phyloP scores from a whole-genome alignment of 371 early-diverging fungal species.

The Mortierella sp. region DNA sequence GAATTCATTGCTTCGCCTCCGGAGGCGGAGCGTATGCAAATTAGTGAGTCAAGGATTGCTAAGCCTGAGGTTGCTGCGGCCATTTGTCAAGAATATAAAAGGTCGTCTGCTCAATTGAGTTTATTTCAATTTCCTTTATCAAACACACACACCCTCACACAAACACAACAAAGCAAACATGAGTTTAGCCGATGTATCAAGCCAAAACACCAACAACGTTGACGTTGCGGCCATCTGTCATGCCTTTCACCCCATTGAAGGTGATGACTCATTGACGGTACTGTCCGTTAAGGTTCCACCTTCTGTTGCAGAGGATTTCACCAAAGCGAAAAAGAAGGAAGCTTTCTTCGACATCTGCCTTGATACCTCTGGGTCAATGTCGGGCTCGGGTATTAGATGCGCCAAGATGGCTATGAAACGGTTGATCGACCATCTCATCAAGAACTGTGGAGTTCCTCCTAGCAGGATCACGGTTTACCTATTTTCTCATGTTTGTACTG shows the following conservation, averaged over 20 bases:
- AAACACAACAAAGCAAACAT: conserved; percentile 5
- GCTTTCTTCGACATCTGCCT: conserved; percentile 46
- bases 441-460: conserved; percentile 14
- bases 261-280: conserved; percentile 21
- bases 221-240: conserved; percentile 11
- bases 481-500: conserved; percentile 4
- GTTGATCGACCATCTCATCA: conserved; percentile 32
- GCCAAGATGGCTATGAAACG: conserved; percentile 40
- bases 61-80: background rate
- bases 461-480: conserved; percentile 31
- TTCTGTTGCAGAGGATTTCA: background rate
- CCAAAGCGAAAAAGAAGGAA: conserved; percentile 14
- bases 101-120: background rate
- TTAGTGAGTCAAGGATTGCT: background rate
- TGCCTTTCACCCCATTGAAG: conserved; percentile 46
- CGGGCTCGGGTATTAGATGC: conserved; percentile 32
- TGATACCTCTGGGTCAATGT: conserved; percentile 48
- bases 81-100: background rate
- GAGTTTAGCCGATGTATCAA: background rate
- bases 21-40: conserved; percentile 18
- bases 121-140: background rate
- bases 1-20: conserved; percentile 6
- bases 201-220: background rate
- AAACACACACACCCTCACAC: background rate
- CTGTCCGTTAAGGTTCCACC: conserved; percentile 31